phyloP scores from a whole-genome alignment of 2,329 filamentous ascomycete genomes.

The Akanthomyces muscarius region DNA sequence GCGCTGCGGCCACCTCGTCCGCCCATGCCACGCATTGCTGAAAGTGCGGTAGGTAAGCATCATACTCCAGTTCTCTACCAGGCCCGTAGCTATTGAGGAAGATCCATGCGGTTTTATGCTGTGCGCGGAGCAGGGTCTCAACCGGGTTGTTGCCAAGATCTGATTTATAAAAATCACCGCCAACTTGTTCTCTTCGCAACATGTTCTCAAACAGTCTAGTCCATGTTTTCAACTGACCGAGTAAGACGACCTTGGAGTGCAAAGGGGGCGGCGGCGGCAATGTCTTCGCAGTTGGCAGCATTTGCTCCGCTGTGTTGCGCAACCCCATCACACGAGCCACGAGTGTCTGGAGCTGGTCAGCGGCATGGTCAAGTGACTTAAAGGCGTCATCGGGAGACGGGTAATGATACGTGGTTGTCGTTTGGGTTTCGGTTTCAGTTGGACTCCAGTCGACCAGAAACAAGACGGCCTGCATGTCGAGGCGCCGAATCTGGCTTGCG shows the following conservation, averaged over 20 bases:
- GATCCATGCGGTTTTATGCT: not conserved
- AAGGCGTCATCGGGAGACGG: not conserved
- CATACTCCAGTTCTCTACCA: conserved; percentile 29
- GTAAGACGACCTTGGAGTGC: too few relatives aligned
- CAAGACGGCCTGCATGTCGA: conserved; percentile 33
- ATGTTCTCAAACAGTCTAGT: too few relatives aligned
- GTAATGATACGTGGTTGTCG: not conserved
- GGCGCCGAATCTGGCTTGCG: conserved; percentile 33
- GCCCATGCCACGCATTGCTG: conserved; percentile 26
- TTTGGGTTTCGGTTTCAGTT: conserved; percentile 25
- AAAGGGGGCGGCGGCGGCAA: too few relatives aligned
- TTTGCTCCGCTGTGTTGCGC: not conserved
- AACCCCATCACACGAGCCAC: not conserved
- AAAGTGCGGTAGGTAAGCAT: conserved; percentile 29
- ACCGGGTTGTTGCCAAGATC: not conserved
- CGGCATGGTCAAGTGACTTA: not conserved
- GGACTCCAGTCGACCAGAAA: conserved; percentile 35
- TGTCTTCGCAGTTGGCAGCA: not conserved
- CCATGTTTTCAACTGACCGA: too few relatives aligned
- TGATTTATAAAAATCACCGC: not conserved
- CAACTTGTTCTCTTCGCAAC: too few relatives aligned
- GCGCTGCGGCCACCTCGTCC: conserved; percentile 22
- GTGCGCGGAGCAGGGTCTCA: not conserved
- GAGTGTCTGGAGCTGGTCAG: not conserved
- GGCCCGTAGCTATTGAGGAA: conserved; percentile 23